Percentiles rank a stretch among this genome's conserved stretches.
Evolutionary conservation across 2,329 filamentous ascomycete genomes (phyloP).

Genomic region (Ascochyta rabiei): DNA sequence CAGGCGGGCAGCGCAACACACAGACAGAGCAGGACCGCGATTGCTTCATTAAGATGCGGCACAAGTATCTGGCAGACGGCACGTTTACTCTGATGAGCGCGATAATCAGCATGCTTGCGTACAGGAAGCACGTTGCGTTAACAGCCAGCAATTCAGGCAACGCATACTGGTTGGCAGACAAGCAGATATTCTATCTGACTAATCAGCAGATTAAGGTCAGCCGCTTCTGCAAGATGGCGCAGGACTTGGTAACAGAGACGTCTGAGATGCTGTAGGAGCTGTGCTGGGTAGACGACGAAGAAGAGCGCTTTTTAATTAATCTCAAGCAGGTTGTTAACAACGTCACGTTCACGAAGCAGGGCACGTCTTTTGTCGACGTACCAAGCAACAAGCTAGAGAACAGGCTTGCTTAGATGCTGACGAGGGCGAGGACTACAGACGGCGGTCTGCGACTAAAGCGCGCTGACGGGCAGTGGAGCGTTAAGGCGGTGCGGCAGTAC

Average conservation of each 20-base stretch:
- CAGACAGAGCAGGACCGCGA: slow-evolving; percentile 17
- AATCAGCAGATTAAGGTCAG: background rate
- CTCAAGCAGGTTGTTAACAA: background rate
- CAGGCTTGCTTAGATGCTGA: background rate
- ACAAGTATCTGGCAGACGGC: background rate
- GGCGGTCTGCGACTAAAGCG: background rate
- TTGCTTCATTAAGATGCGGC: background rate
- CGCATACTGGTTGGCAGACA: background rate
- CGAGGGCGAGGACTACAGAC: background rate
- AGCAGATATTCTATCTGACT: background rate
- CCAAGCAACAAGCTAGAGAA: background rate
- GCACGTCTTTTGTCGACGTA: background rate
- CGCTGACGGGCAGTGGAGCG: background rate
- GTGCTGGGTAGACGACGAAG: background rate
- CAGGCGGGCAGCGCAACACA: slow-evolving; percentile 8
- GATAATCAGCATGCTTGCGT: background rate
- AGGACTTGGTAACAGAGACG: background rate
- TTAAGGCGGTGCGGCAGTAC: background rate
- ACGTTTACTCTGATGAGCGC: background rate
- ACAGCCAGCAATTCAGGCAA: background rate
- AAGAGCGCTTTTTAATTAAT: background rate
- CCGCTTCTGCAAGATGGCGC: background rate
- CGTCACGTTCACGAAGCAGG: background rate
- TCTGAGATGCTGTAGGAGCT: background rate
- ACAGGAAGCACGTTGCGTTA: background rate